These are phyloP conservation scores for Neurospora africana DNA, from an alignment of 495 filamentous ascomycete genomes.

Conservation along the genomic window DNA sequence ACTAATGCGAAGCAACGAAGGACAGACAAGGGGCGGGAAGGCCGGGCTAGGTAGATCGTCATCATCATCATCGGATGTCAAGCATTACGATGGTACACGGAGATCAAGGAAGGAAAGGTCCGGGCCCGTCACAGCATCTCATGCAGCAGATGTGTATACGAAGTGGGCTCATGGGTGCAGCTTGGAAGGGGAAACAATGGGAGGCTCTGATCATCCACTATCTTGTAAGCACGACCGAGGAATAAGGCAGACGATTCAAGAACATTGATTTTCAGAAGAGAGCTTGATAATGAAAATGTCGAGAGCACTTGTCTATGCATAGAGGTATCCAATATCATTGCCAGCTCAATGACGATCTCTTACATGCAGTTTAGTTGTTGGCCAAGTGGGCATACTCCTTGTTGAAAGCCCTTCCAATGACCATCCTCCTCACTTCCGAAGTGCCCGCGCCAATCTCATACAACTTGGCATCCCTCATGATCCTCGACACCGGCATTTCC, in stretches of 20 bases:
- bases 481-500: conserved; percentile 79
- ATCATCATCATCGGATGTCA: background rate
- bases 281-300: background rate
- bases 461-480: conserved; percentile 70
- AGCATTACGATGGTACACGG: background rate
- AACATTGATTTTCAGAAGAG: background rate
- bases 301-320: background rate
- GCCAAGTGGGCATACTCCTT: conserved; percentile 59
- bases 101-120: background rate
- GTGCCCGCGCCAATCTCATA: conserved; percentile 98
- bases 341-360: background rate
- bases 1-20: background rate
- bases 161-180: background rate
- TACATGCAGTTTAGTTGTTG: conserved; percentile 2
- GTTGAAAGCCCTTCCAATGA: conserved; percentile 91
- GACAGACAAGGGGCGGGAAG: background rate
- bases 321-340: background rate
- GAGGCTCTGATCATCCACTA: background rate
- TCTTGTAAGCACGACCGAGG: background rate
- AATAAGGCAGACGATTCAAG: background rate
- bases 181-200: background rate
- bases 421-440: conserved; percentile 85
- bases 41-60: background rate
- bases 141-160: background rate
- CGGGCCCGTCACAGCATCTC: background rate